Conservation (phyloP, 2,329 filamentous ascomycete species). For the Sphaerostilbella broomeana region DNA sequence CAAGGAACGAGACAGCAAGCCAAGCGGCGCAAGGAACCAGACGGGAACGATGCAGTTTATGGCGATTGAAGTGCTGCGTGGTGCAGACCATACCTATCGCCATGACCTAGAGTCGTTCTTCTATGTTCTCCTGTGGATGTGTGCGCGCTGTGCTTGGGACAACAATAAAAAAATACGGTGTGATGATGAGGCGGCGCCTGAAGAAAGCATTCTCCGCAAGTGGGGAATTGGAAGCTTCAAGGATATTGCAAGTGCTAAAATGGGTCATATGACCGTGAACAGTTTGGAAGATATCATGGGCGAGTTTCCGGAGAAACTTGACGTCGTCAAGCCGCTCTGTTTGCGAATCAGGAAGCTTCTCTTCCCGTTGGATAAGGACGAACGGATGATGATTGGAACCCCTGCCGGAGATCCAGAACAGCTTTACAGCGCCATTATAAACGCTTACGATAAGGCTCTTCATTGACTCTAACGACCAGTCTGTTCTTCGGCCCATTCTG, state of each 20-base stretch:
- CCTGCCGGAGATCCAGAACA: slow-evolving; percentile 12
- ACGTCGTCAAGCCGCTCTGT: slow-evolving; percentile 16
- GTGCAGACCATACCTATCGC: slow-evolving; percentile 21
- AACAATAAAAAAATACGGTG: too few species aligned
- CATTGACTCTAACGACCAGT: too few species aligned
- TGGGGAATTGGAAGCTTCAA: slow-evolving; percentile 14
- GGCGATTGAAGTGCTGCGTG: slow-evolving; percentile 28
- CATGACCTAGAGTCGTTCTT: slow-evolving; percentile 13
- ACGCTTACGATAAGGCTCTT: slow-evolving; percentile 11
- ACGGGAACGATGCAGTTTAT: slow-evolving; percentile 29
- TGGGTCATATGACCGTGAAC: slow-evolving; percentile 9
- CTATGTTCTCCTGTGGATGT: slow-evolving; percentile 16
- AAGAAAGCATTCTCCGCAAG: slow-evolving; percentile 3
- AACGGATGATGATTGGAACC: slow-evolving; percentile 11
- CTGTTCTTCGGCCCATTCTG: too few species aligned
- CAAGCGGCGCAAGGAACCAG: slow-evolving; percentile 20
- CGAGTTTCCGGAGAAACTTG: slow-evolving; percentile 15
- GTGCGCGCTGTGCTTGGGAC: slow-evolving; percentile 7
- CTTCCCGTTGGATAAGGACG: slow-evolving; percentile 7
- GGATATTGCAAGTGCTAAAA: slow-evolving; percentile 7
- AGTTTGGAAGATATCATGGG: slow-evolving; percentile 10
- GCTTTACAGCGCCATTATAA: slow-evolving; percentile 15
- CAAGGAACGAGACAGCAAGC: slow-evolving; percentile 16
- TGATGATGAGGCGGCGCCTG: slow-evolving; percentile 8
- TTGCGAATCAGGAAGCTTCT: slow-evolving; percentile 12